Conservation (phyloP, 2,329 filamentous ascomycete species). For the Fonsecaea nubica region DNA sequence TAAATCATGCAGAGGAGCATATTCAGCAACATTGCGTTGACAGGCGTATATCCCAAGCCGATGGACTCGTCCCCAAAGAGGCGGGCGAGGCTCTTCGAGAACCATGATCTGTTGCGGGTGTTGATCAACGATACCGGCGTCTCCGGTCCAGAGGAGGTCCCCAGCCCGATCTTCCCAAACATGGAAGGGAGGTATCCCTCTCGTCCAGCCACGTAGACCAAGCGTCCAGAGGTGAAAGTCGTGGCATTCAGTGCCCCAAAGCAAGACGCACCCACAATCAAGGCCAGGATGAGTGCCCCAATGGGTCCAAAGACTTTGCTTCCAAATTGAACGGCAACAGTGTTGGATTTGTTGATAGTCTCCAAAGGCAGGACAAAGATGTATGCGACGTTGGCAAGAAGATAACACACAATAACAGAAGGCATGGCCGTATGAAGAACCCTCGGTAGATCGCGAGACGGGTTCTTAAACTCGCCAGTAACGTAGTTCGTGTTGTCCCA, state of each 20-base stretch:
- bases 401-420: conserved; percentile 85
- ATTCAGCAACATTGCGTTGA: conserved; percentile 88
- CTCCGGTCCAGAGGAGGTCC: conserved; percentile 43
- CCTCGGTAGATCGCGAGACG: conserved; percentile 83
- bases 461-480: conserved; percentile 93
- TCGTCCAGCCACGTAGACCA: conserved; percentile 93
- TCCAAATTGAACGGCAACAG: conserved; percentile 94
- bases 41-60: conserved; percentile 90
- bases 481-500: conserved; percentile 99
- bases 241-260: conserved; percentile 94
- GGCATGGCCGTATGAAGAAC: conserved; percentile 98
- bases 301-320: conserved; percentile 84
- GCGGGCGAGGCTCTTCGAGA: conserved; percentile 64
- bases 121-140: conserved; percentile 44
- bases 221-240: conserved; percentile 87
- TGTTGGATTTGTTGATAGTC: conserved; percentile 85
- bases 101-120: conserved; percentile 59
- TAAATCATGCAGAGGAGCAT: conserved; percentile 74
- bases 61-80: conserved; percentile 77
- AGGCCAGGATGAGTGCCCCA: conserved; percentile 81
- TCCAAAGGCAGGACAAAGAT: conserved; percentile 87
- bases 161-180: conserved; percentile 82
- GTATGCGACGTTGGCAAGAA: conserved; percentile 91
- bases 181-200: conserved; percentile 88
- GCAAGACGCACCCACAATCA: conserved; percentile 89